Conservation (phyloP, 352 stramenopile species). For the Phytophthora hibernalis region DNA sequence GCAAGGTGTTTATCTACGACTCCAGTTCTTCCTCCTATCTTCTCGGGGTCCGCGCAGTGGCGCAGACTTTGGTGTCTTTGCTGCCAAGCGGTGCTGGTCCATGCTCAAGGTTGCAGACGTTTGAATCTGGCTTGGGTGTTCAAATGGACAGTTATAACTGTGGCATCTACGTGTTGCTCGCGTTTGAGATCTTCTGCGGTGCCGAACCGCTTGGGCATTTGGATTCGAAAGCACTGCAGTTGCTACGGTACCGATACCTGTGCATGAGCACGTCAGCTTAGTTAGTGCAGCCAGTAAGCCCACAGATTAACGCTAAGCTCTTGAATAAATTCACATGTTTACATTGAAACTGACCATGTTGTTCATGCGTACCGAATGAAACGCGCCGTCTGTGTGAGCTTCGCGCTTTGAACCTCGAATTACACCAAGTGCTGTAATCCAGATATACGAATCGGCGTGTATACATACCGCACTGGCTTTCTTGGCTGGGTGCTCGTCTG, state of each 20-base stretch:
- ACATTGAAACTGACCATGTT: not conserved
- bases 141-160: no score
- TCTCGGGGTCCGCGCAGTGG: constrained; percentile 5
- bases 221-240: not conserved
- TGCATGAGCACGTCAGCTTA: not conserved
- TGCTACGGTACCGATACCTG: not conserved
- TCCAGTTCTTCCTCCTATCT: constrained; percentile 10
- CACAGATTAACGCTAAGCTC: not conserved
- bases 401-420: not conserved
- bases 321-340: constrained; percentile 1
- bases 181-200: no score
- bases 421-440: not conserved
- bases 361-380: not conserved
- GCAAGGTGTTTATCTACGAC: no score
- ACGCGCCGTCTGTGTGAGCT: not conserved
- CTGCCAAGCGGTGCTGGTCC: not conserved
- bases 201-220: not conserved
- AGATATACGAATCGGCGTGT: constrained; percentile 13
- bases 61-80: constrained; percentile 1
- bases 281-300: not conserved
- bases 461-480: constrained; percentile 3
- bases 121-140: no score
- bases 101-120: not conserved
- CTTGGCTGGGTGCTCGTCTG: not conserved
- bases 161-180: no score